A percentile compares a stretch with the other conserved stretches of the same genome.
phyloP scores from a whole-genome alignment of 192 early-diverging fungal species.

The Spizellomyces sp. region DNA sequence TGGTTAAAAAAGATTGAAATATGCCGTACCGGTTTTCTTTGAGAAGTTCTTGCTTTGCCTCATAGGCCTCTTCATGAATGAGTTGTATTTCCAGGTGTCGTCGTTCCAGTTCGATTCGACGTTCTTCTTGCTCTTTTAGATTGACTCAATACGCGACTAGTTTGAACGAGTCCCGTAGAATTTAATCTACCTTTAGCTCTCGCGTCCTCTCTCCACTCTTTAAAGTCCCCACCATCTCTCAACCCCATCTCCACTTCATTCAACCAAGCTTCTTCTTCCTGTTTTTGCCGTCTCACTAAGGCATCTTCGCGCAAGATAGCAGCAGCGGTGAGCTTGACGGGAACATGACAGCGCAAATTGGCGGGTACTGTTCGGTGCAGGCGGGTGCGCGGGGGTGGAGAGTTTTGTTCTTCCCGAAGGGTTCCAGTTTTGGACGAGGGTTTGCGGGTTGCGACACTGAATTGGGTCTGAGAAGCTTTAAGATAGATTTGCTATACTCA shows the following conservation, averaged over 20 bases:
- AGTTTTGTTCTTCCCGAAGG: not conserved
- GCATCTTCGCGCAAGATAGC: slow-evolving; percentile 57
- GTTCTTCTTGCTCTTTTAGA: slow-evolving; percentile 44
- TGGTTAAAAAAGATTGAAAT: not conserved
- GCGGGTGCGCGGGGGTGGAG: not conserved
- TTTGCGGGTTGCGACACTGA: slow-evolving; percentile 22
- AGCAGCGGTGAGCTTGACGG: slow-evolving; percentile 53
- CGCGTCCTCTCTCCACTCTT: slow-evolving; percentile 40
- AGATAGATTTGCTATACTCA: not conserved
- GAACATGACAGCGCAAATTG: slow-evolving; percentile 22
- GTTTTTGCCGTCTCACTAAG: slow-evolving; percentile 36
- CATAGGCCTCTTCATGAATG: slow-evolving; percentile 52
- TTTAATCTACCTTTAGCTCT: slow-evolving; percentile 31
- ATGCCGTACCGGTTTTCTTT: slow-evolving; percentile 43
- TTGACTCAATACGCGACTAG: not conserved
- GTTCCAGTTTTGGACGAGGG: not conserved
- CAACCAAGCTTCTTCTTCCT: slow-evolving; percentile 36
- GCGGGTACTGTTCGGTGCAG: slow-evolving; percentile 29
- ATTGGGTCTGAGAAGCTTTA: slow-evolving; percentile 21
- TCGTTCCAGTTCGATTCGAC: slow-evolving; percentile 43
- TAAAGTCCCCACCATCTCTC: slow-evolving; percentile 42
- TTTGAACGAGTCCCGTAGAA: not conserved
- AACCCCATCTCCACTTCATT: slow-evolving; percentile 43
- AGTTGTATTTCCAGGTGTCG: slow-evolving; percentile 53
- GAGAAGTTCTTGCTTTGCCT: slow-evolving; percentile 44